Evolutionary conservation across 2,329 filamentous ascomycete species (phyloP), one percentile per base, ranked within the genome.

Genomic region (Chaetomium sp.): DNA sequence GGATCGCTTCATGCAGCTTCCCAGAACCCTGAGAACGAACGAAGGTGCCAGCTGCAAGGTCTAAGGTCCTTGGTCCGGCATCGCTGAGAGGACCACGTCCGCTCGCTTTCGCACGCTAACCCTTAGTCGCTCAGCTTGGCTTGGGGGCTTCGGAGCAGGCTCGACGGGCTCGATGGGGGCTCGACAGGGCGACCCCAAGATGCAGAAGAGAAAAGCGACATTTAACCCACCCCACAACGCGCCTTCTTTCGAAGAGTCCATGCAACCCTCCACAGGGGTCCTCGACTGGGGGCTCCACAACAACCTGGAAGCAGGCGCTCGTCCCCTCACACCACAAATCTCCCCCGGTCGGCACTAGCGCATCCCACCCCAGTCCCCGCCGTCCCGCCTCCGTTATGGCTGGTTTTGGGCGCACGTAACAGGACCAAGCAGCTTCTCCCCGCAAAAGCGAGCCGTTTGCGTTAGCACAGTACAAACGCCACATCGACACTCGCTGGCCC

Each of bases 371-470:
- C 54, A 62, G 65, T 53, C 27, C 31, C 54, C 67, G 61, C 67
- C 67, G 67, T 68, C 64, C 66, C 66, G 63, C 57, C 65, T 68
- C 67, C 67, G 67, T 70, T 70, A 64, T 63, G 62, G 61, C 57
- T 50, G 58, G 60, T 62, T 50, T 57, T 55, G 31, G 38, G 45
- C 50, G 33, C 51, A 38, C 51, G 33, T 58, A 33, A 53, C 65
- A 56, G 54, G 54, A 8, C 45, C 61, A 55, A 55, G 54, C 54
- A 56, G 51, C 25, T 27, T 63, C 60, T 63, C 63, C 60, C 65
- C 63, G 60, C 63, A 63, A 63, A 61, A 21, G 6, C 23, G 29
- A 51, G 27, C 64, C 21, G 64, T 55, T 54, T 53, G 51, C 57
- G 60, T 61, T 63, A 54, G 64, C 29, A 57, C 63, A 29, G 35